Percentiles rank a stretch among this genome's conserved stretches.
These are phyloP conservation scores for Pachysolen tannophilus DNA, from an alignment of 805 yeast species.

Conservation along the genomic window DNA sequence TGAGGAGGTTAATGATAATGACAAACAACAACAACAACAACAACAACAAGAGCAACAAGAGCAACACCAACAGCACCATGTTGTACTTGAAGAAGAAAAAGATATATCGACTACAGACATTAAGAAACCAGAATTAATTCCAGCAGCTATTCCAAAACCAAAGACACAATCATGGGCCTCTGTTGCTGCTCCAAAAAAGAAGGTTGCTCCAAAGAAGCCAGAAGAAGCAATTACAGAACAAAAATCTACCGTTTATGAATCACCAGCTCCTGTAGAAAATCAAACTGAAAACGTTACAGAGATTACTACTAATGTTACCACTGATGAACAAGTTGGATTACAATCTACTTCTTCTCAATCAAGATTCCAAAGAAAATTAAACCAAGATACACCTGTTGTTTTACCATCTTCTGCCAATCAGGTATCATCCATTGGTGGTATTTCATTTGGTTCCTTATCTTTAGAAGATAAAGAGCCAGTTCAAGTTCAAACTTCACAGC, in stretches of 20 bases:
- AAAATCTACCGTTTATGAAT: conserved; percentile 4
- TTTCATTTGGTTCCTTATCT: conserved; percentile 46
- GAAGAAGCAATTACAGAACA: conserved; percentile 3
- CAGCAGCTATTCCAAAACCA: conserved; percentile 1
- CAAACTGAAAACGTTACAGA: conserved; percentile 5
- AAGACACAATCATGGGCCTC: conserved; percentile 12
- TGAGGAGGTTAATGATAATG: conserved; percentile 3
- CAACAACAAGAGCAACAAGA: conserved; percentile 5
- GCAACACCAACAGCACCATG: too few relatives aligned
- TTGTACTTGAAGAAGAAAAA: neutral
- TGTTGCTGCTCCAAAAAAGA: conserved; percentile 8
- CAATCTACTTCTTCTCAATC: neutral
- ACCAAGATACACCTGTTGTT: conserved; percentile 27
- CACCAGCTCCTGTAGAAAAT: conserved; percentile 2
- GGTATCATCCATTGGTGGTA: conserved; percentile 37
- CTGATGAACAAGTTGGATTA: conserved; percentile 1
- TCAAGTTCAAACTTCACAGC: conserved; percentile 15
- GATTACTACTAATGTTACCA: neutral
- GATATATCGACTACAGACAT: neutral
- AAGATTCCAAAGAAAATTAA: conserved; percentile 5
- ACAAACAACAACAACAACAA: conserved; percentile 5
- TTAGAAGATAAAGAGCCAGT: conserved; percentile 34
- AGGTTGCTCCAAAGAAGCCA: conserved; percentile 1
- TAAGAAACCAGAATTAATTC: neutral
- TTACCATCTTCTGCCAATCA: conserved; percentile 37